phyloP scores from a whole-genome alignment of 345 rosid genomes.

The Bretschneidera sinensis region DNA sequence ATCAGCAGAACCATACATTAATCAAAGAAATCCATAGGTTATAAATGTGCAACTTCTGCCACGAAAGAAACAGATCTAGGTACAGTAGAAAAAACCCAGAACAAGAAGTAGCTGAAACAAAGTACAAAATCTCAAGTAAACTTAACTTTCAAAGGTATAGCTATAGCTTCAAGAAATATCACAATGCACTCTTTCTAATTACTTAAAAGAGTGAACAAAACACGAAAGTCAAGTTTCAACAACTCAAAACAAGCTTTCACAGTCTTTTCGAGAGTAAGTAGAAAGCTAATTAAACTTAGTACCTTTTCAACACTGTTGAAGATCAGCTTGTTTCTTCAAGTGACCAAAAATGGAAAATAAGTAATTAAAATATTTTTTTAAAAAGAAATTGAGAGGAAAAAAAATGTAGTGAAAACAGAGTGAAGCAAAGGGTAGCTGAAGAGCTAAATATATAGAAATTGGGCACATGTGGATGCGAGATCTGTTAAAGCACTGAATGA shows the following conservation, averaged over 20 bases:
- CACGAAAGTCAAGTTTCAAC: slow-evolving; percentile 20
- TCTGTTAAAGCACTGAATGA: slow-evolving; percentile 1
- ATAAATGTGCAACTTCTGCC: slow-evolving; percentile 1
- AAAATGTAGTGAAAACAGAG: not conserved
- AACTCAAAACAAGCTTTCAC: slow-evolving; percentile 31
- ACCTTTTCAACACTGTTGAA: slow-evolving; percentile 6
- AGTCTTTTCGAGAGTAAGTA: not conserved
- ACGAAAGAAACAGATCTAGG: slow-evolving; percentile 27
- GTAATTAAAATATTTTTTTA: not conserved
- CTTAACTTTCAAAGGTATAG: not conserved
- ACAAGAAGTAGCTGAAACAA: slow-evolving; percentile 1
- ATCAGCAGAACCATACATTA: not conserved
- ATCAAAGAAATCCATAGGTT: not conserved
- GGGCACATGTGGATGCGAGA: not conserved
- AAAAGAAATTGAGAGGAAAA: no score
- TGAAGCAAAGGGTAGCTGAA: slow-evolving; percentile 5
- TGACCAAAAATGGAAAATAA: slow-evolving; percentile 17
- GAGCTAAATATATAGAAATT: slow-evolving; percentile 1
- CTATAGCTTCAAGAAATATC: not conserved
- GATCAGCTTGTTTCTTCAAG: slow-evolving; percentile 6
- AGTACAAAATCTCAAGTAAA: not conserved
- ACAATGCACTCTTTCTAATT: slow-evolving; percentile 11
- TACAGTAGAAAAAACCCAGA: slow-evolving; percentile 5
- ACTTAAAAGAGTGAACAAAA: slow-evolving; percentile 23
- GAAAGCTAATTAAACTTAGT: not conserved